Conservation (phyloP, 768 basidiomycete genomes). For the Gelatoporia subvermispora region DNA sequence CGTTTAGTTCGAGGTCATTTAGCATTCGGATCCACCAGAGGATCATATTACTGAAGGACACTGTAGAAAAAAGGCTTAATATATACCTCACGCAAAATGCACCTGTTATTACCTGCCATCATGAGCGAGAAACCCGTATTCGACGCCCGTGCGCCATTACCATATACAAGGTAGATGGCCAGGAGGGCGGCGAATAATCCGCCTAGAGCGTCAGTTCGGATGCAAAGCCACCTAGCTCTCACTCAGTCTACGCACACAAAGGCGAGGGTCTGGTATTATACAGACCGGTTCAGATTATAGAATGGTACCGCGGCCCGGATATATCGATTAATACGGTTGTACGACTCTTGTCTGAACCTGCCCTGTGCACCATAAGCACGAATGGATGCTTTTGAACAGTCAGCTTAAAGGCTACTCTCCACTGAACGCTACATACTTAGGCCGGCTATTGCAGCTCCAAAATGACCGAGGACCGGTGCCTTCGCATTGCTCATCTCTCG, state of each 20-base stretch:
- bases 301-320: slow-evolving; percentile 35
- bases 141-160: slow-evolving; percentile 33
- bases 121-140: slow-evolving; percentile 36
- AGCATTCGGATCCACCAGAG: slow-evolving; percentile 43
- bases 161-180: slow-evolving; percentile 49
- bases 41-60: slow-evolving; percentile 53
- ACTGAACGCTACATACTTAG: slow-evolving; percentile 25
- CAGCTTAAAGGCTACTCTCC: not conserved
- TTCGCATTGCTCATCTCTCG: slow-evolving; percentile 49
- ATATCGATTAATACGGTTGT: slow-evolving; percentile 44
- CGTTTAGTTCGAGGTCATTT: slow-evolving; percentile 42
- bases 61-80: slow-evolving; percentile 13
- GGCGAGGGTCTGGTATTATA: not conserved
- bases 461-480: slow-evolving; percentile 45
- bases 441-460: slow-evolving; percentile 48
- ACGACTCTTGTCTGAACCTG: slow-evolving; percentile 36
- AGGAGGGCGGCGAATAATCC: slow-evolving; percentile 46
- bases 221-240: slow-evolving; percentile 42
- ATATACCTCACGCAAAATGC: not conserved
- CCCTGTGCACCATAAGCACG: slow-evolving; percentile 52
- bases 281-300: slow-evolving; percentile 45
- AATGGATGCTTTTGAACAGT: slow-evolving; percentile 34
- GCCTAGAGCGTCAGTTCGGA: slow-evolving; percentile 52
- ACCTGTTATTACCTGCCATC: slow-evolving; percentile 33
- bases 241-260: not conserved